Percentiles rank a stretch among this genome's conserved stretches.
Evolutionary conservation across 306 rosid genomes (phyloP).

Genomic region (Sicyos baderoa): DNA sequence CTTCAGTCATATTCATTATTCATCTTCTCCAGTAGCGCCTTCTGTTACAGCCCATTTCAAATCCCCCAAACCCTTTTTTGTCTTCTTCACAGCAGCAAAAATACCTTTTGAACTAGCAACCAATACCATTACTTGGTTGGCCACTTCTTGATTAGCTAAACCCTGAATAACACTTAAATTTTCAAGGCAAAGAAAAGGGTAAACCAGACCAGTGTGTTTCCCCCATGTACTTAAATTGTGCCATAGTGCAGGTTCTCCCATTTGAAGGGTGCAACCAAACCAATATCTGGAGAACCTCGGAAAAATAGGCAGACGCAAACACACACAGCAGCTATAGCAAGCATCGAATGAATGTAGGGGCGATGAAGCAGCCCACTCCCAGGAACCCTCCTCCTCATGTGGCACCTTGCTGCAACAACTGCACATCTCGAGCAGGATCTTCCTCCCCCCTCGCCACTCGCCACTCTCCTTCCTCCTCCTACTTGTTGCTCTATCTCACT

Average conservation of each 20-base stretch:
- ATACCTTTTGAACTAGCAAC: background rate
- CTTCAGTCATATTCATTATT: background rate
- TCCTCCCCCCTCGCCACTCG: constrained; percentile 25
- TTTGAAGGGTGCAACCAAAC: constrained; percentile 65
- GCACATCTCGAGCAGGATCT: constrained; percentile 64
- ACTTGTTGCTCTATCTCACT: constrained; percentile 22
- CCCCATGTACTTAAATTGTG: constrained; percentile 29
- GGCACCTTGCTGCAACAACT: constrained; percentile 34
- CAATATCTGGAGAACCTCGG: constrained; percentile 62
- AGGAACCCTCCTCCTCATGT: constrained; percentile 46
- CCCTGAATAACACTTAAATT: background rate
- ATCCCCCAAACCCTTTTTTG: background rate
- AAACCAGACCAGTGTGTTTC: background rate
- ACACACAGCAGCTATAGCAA: constrained; percentile 84
- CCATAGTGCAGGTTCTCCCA: constrained; percentile 76
- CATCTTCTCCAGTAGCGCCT: background rate
- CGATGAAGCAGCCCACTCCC: constrained; percentile 62
- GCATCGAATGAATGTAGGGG: constrained; percentile 68
- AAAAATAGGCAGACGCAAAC: constrained; percentile 83
- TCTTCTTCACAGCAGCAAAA: too few relatives aligned
- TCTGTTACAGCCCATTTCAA: background rate
- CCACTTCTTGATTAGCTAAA: too few relatives aligned
- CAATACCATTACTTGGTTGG: background rate
- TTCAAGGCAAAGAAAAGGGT: background rate
- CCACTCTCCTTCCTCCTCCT: constrained; percentile 30